Evolutionary conservation across 1,284 basidiomycete species (phyloP).

Genomic region (Rhodotorula sp.): DNA sequence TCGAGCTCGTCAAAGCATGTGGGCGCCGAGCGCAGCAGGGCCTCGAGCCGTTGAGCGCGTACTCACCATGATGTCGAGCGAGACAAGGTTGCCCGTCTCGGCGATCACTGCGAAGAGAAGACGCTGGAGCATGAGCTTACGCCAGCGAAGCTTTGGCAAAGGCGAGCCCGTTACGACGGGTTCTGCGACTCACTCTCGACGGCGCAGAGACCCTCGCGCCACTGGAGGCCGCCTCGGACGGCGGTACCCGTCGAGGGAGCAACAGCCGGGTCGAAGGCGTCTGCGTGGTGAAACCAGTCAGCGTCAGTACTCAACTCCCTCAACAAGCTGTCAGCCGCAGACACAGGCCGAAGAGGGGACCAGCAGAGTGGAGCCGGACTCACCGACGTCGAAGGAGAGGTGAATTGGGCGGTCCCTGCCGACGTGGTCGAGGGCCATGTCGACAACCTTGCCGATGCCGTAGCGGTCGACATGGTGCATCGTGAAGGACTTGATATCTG

Average conservation of each 20-base stretch:
- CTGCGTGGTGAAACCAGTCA: not conserved
- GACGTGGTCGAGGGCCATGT: conserved; percentile 92
- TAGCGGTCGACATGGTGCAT: conserved; percentile 99
- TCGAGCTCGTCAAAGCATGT: not conserved
- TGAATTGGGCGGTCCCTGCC: conserved; percentile 87
- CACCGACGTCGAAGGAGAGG: conserved; percentile 87
- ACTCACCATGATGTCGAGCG: conserved; percentile 80
- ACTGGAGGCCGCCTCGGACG: conserved; percentile 91
- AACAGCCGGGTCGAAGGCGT: conserved; percentile 71
- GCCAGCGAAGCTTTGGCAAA: no score
- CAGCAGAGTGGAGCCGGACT: not conserved
- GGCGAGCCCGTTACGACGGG: no score
- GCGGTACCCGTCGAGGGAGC: conserved; percentile 95
- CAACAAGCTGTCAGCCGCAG: not conserved
- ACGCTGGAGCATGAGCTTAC: no score
- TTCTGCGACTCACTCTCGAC: conserved; percentile 59
- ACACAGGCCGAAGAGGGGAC: not conserved
- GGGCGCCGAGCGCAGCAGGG: no score
- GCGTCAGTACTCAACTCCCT: conserved; percentile 48
- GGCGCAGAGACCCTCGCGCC: conserved; percentile 96
- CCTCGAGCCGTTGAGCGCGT: not conserved
- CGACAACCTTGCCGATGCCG: conserved; percentile 91
- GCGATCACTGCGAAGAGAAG: conserved; percentile 59
- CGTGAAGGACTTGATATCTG: conserved; percentile 82
- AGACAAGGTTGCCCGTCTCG: conserved; percentile 89